Percentiles rank a stretch among this genome's conserved stretches.
phyloP scores from a whole-genome alignment of 2,329 filamentous ascomycete genomes.

The Aureobasidium melanogenum region DNA sequence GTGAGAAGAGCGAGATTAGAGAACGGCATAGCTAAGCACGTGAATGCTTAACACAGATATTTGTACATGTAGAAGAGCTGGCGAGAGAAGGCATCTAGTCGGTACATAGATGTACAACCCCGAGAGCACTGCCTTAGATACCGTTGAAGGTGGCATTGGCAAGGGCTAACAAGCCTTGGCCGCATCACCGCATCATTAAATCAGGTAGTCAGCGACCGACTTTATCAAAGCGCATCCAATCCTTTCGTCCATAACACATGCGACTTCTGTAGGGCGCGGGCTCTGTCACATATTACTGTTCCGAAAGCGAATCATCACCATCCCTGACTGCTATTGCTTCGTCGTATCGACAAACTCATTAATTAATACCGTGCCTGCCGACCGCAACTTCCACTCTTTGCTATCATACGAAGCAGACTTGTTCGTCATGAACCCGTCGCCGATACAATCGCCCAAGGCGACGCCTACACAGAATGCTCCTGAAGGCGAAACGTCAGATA shows the following conservation, averaged over 20 bases:
- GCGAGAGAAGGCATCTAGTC: background rate
- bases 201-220: slow-evolving; percentile 4
- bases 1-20: background rate
- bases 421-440: background rate
- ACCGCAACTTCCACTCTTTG: background rate
- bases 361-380: background rate
- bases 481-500: background rate
- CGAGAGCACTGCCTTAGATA: background rate
- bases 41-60: background rate
- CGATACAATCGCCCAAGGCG: slow-evolving; percentile 1
- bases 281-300: background rate
- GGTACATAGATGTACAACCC: background rate
- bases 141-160: background rate
- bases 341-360: background rate
- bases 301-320: background rate
- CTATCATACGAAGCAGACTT: background rate
- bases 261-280: background rate
- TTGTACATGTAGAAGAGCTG: background rate
- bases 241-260: background rate
- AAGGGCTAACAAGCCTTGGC: slow-evolving; percentile 2
- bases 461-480: background rate
- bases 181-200: background rate
- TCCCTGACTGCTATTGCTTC: background rate
- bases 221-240: background rate
- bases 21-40: background rate